These are phyloP conservation scores for Nitzschia sp. DNA, from an alignment of 108 stramenopile genomes.

Conservation along the genomic window DNA sequence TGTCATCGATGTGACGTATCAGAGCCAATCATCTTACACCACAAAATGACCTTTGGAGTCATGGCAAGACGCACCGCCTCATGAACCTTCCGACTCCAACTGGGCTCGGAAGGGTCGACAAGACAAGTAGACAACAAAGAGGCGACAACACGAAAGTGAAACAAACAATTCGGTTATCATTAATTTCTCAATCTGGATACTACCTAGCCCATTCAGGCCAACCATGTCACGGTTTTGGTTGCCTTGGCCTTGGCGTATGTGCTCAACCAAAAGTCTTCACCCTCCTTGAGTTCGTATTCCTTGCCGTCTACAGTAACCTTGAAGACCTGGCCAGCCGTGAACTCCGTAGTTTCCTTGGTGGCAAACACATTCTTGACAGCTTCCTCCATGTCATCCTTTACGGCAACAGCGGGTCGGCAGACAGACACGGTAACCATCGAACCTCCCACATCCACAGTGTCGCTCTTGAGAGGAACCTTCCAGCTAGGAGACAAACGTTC, in stretches of 20 bases:
- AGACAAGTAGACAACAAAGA: no score
- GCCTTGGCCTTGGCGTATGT: slow-evolving; percentile 57
- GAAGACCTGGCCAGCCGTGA: slow-evolving; percentile 35
- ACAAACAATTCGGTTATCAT: no score
- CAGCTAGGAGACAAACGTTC: slow-evolving; percentile 67
- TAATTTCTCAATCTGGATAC: no score
- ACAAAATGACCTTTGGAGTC: no score
- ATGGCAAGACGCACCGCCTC: no score
- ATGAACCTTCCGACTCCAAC: no score
- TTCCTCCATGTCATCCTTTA: slow-evolving; percentile 59
- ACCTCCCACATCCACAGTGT: slow-evolving; percentile 75
- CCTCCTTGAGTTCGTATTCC: slow-evolving; percentile 54
- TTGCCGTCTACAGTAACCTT: slow-evolving; percentile 61
- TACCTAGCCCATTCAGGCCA: no score
- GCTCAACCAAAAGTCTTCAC: slow-evolving; percentile 71
- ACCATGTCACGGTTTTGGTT: slow-evolving; percentile 57
- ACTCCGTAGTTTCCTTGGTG: slow-evolving; percentile 56
- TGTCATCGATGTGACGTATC: neutral
- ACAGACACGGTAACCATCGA: slow-evolving; percentile 70
- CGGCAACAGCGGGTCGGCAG: slow-evolving; percentile 73
- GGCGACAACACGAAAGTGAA: no score
- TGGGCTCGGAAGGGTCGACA: no score
- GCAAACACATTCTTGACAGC: slow-evolving; percentile 56
- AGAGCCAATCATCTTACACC: no score
- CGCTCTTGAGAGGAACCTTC: slow-evolving; percentile 62